Base-by-base conservation (phyloP, 2,329 filamentous ascomycete genomes). In the Arthroderma sp. region DNA sequence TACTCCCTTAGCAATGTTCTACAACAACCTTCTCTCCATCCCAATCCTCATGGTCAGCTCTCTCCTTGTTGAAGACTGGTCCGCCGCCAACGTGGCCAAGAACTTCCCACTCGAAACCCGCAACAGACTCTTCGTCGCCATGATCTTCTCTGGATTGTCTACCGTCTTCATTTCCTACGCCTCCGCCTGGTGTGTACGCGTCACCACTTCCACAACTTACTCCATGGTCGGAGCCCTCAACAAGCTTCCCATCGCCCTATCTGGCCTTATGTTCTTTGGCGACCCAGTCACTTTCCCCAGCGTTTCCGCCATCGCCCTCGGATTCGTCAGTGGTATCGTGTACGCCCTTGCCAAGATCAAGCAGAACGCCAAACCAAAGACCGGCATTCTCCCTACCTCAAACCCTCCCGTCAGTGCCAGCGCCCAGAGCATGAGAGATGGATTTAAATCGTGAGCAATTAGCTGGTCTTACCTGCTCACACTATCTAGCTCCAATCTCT, bases 131-230 rank as follows among this genome's bases (percentile, higher is more conserved):
- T 80, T 95, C 64, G 75, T 87, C 60, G 88, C 91, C 68, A 96
- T 97, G 88, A 76, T 97, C 67, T 87, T 97, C 74, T 96, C 93
- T 4, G 93, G 93, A 60, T 79, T 96, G 56, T 91, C 85, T 37
- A 88, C 91, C 54, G 91, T 97, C 68, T 95, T 96, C 76, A 98
- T 98, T 73, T 97, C 91, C n/a, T 98, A 98, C 80, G 94, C 90
- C 69, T 96, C 91, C 15, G 93, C 93, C 38, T 98, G 93, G 93
- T 97, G 93, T 70, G 94, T 98, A 62, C 91, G 93, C 64, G 88
- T 95, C 63, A 97, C 93, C 6, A 95, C 91, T 0, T 96, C 91
- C 17, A 98, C 93, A 7, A 98, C 93, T 1, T 98, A 97, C 78
- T 95, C 88, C 31, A 97, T 98, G 91, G 93, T 97, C 58, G 93